Base-by-base conservation (phyloP, 139 green algal genomes). In the Mesotaenium endlicherianum region DNA sequence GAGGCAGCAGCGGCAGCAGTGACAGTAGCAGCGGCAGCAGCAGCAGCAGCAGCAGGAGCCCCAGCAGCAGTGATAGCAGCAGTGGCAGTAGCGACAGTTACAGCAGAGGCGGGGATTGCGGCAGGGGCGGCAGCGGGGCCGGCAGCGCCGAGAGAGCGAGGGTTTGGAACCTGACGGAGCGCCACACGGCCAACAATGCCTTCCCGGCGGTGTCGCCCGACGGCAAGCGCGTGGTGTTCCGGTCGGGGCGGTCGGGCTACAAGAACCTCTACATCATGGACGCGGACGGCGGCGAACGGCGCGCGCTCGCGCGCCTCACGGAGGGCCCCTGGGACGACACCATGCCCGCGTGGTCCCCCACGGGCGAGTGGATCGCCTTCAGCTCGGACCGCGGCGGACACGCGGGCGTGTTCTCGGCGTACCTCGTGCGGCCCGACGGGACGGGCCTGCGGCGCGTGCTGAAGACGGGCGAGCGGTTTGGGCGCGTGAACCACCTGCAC, bases 211-310 rank as follows among this genome's bases (percentile, higher is more conserved):
- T 45, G 41, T 82, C 75, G 2, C 75, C 45, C 6, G 30, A 72
- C 31, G 75, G 75, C 17, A 38, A 6, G 42, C 42, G 42, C 34
- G 4, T 82, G 5, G 75, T 82, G n/a, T 82, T 82, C 59, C 75
- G 75, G 26, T 82, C 75, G 8, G 49, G 43, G 2, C 75, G 75
- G 17, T 72, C 75, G 6, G 75, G 75, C 1, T 40, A 82, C 75
- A 82, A 82, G 59, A 82, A 82, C 59, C 47, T 82, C 16, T 82
- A 72, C 59, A 72, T 82, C n/a, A 82, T 59, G 75, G 3, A 20
- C 39, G 75, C 75, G 14, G 43, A 72, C n/a, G 17, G 72, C 1
- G 75, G 75, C 14, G 75, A 82, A 17, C 53, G 59, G 1, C 41
- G 45, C 26, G 58, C 26, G 0, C 39, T 82, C n/a, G 47, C 31